Evolutionary conservation across 441 rosid genomes (phyloP), one percentile per base, ranked within the genome.

Genomic region (Populus tomentosa): DNA sequence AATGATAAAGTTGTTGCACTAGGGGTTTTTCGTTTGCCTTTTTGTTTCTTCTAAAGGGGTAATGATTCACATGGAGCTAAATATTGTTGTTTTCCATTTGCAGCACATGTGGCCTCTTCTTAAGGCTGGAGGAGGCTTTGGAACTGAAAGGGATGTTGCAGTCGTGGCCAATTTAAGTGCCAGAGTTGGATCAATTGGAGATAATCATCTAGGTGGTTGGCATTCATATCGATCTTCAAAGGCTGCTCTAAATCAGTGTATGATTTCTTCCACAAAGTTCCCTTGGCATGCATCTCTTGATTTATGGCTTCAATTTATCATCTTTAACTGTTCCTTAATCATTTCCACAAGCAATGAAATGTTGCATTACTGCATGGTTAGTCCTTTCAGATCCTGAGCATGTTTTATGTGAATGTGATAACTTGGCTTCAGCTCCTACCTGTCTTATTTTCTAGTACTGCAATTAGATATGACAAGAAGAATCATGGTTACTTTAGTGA

Each of bases 101-200:
- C 87, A 95, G 99, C 97, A 94, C 75, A 90, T 92, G 97, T 95
- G 97, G 97, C 97, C 98, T 63, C 97, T 95, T 78, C 89, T 95
- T 65, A 92, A 88, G 80, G 91, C 86, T 74, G 98, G 97, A 64
- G 94, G 95, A 77, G 95, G 94, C 56, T 80, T 28, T 28, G 30
- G 30, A 28, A 28, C 30, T 4, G 85, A 87, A 38, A 88, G 91
- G 81, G 94, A 88, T 78, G 89, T 89, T 67, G 93, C 99, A 28
- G 97, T 94, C 77, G 90, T 94, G 63, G 99, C 97, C 78, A 95
- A 88, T 85, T 56, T 95, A 83, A 94, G 99, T 83, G 97, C 99
- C 11, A 85, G 98, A 72, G 98, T 95, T 35, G 92, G 99, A 69
- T 94, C 98, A n/a, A 91, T 94, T 30, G 95, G 97, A 33, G 98